Base-by-base conservation (phyloP, 2,329 filamentous ascomycete genomes). In the Fusarium nematophilum region DNA sequence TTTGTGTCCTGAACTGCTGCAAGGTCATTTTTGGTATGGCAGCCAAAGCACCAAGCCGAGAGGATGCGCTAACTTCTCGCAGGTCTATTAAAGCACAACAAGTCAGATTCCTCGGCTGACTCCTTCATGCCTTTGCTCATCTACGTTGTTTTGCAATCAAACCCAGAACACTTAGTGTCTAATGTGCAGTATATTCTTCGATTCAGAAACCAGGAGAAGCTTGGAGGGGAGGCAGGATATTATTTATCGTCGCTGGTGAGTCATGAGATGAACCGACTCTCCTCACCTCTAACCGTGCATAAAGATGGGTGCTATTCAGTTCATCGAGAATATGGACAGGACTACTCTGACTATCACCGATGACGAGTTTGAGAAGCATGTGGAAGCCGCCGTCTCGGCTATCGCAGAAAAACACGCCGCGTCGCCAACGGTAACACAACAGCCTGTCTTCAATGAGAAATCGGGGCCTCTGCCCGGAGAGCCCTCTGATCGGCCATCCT, bases 181-280 rank as follows among this genome's bases (percentile, higher is more conserved):
- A 99, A 99, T 74, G 92, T 99, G 3, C 95, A 99, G 75, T 99
- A 99, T 75, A 98, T 99, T 62, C 81, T 98, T 45, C 89, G 96
- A 38, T 99, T 99, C 79, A 88, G 95, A 45, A 97, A 98, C 70
- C 95, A 97, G 75, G 95, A 99, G 47, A 98, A 98, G 74, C 86
- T 99, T 1, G 91, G 91, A 18, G 95, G 95, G n/a, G 95, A 99
- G 79, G 94, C 95, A 11, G 95, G 95, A 10, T 99, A 99, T 76
- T 99, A 99, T 75, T 86, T 99, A 50, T 98, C 94, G 26, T 98
- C 95, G 7, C 79, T 99, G 66, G 90, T 93, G 78, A 70, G 83
- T 71, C 39, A 21, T 9, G n/a, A 8, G 26, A 4, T n/a, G 5
- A 13, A 39, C 42, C 33, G 47, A 44, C 34, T 9, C 3, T 8